phyloP scores from a whole-genome alignment of 129 eudicot genomes.

The Pittosporum tobira region DNA sequence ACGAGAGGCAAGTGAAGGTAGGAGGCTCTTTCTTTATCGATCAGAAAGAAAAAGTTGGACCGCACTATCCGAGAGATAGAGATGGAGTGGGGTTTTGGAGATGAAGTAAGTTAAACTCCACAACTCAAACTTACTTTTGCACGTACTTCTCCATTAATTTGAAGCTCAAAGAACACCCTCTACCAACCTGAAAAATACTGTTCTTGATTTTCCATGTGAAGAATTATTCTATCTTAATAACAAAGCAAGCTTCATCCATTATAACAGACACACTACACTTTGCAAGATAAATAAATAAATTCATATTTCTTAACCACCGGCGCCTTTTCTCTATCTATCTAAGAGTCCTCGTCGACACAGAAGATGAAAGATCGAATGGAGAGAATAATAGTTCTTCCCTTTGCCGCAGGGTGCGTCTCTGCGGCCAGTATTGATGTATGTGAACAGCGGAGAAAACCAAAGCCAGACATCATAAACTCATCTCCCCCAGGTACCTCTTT shows the following conservation, averaged over 20 bases:
- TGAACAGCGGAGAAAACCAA: conserved; percentile 34
- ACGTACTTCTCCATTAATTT: not conserved
- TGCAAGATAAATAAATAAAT: too few species aligned
- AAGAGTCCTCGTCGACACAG: not conserved
- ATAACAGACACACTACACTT: conserved; percentile 21
- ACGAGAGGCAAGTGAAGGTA: conserved; percentile 24
- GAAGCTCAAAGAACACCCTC: conserved; percentile 7
- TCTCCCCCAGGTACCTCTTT: conserved; percentile 34
- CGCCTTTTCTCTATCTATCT: not conserved
- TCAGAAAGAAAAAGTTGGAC: conserved; percentile 8
- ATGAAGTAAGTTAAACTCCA: conserved; percentile 12
- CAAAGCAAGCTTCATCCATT: conserved; percentile 31
- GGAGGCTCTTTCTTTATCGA: too few species aligned
- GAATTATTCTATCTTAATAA: conserved; percentile 42
- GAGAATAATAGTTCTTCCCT: conserved; percentile 61
- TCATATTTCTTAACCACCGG: conserved; percentile 3
- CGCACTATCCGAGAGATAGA: too few species aligned
- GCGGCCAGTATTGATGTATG: conserved; percentile 59
- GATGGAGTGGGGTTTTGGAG: too few species aligned
- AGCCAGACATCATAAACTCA: conserved; percentile 19
- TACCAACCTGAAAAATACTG: conserved; percentile 40
- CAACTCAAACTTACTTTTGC: not conserved
- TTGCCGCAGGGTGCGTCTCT: conserved; percentile 61
- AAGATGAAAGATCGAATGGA: conserved; percentile 73
- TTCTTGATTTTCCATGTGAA: conserved; percentile 28